phyloP scores from a whole-genome alignment of 345 rosid species.

The Eucalyptus pumila region DNA sequence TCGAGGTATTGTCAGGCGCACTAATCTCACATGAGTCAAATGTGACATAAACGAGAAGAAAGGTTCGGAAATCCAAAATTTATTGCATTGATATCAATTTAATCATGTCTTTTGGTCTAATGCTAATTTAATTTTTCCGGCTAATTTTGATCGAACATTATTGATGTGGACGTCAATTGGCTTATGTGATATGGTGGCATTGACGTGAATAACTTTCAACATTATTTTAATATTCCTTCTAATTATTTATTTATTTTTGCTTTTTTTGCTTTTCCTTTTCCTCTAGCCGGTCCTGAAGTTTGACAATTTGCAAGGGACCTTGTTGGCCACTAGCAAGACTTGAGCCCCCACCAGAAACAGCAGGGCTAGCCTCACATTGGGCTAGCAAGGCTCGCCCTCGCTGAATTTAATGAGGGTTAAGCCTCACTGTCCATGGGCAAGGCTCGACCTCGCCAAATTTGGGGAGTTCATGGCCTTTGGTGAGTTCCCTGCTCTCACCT shows the following conservation, averaged over 20 bases:
- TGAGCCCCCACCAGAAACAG: rapidly evolving
- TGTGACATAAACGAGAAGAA: background rate
- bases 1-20: background rate
- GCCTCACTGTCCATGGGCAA: rapidly evolving
- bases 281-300: rapidly evolving
- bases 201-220: rapidly evolving
- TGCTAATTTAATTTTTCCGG: no score
- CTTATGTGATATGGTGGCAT: rapidly evolving
- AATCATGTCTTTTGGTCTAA: rapidly evolving
- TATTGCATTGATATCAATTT: no score
- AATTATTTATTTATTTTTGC: no score
- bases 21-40: background rate
- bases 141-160: no score
- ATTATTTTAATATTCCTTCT: no score
- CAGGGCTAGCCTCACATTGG: rapidly evolving
- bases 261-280: rapidly evolving
- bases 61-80: rapidly evolving
- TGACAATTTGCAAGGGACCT: no score
- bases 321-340: rapidly evolving
- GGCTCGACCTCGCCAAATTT: no score
- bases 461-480: rapidly evolving
- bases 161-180: rapidly evolving
- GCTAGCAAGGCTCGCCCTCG: no score
- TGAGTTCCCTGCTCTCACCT: no score
- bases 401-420: rapidly evolving